These are phyloP conservation scores for Penicillium sp. DNA, from an alignment of 2,329 filamentous ascomycete genomes.

Conservation along the genomic window DNA sequence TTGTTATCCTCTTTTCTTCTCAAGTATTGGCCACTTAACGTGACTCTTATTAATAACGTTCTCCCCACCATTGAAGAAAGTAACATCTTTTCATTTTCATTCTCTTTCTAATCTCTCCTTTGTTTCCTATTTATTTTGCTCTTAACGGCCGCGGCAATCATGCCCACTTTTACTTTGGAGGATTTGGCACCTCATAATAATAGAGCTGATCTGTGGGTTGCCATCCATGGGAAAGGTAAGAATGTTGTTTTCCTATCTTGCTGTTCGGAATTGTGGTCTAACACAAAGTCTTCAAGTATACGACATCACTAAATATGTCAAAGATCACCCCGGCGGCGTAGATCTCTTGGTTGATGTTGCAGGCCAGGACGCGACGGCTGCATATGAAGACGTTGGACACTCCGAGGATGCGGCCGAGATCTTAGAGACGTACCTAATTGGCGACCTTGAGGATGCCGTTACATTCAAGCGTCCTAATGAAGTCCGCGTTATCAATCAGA, in stretches of 20 bases:
- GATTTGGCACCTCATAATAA: slow-evolving; percentile 49
- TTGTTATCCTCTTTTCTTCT: too few species aligned
- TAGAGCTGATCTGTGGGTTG: slow-evolving; percentile 51
- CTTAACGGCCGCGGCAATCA: too few species aligned
- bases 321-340: slow-evolving; percentile 54
- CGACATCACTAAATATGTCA: slow-evolving; percentile 54
- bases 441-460: slow-evolving; percentile 18
- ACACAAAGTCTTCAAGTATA: slow-evolving; percentile 44
- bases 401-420: slow-evolving; percentile 45
- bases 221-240: slow-evolving; percentile 53
- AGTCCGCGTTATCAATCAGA: slow-evolving; percentile 7
- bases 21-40: too few species aligned
- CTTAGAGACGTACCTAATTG: slow-evolving; percentile 34
- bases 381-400: slow-evolving; percentile 45
- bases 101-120: too few species aligned
- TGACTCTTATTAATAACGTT: too few species aligned
- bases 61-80: too few species aligned
- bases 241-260: neutral
- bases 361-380: slow-evolving; percentile 40
- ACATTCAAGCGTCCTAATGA: slow-evolving; percentile 17
- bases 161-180: slow-evolving; percentile 15
- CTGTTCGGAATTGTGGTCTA: neutral
- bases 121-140: too few species aligned
- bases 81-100: too few species aligned
- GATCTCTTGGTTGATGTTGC: slow-evolving; percentile 40